Evolutionary conservation across 73 alveolate species (phyloP), one percentile per base, ranked within the genome.

Genomic region (Paraurostyla sp.): DNA sequence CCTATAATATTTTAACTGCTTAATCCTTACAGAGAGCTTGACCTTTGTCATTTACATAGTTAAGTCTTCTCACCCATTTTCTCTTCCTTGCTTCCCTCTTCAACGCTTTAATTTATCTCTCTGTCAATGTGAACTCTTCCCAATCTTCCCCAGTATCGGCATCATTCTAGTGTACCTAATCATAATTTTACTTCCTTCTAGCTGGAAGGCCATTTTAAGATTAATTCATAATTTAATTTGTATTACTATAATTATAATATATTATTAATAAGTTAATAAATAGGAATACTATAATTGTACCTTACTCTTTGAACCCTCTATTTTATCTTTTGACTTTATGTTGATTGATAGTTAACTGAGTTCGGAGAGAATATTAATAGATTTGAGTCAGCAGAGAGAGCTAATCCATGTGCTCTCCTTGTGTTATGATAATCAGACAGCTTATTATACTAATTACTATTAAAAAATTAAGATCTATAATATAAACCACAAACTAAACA

Each of bases 51-150:
- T 35, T 27, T 16, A 71, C 41, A 33, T 20, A 65, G 60, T 65
- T 35, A 1, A 83, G 57, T 63, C 92, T 29, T 50, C 76, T 62
- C 29, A 83, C 92, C 92, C 92, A 83, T 46, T 83, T 83, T 68
- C 83, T 83, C 22, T 83, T 83, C 78, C 92, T 83, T 35, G 92
- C 92, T 45, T 83, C 92, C 45, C 92, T 62, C 43, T 83, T 83
- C 23, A 83, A 33, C 11, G 45, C 51, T 43, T 69, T 43, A 35
- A 69, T 36, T 69, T 69, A 25, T 69, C 62, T 69, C 45, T 69
- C 85, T 9, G 85, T 11, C 20, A 69, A 23, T 33, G 29, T 13
- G 27, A 69, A 23, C n/a, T n/a, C n/a, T 43, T 69, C 62, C 40
- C 9, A 9, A 18, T 69, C 85, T 33, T 33, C 71, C 2, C 20